Evolutionary conservation across 805 yeast genomes (phyloP).

Genomic region (Saccharomycopsis fibuligera): DNA sequence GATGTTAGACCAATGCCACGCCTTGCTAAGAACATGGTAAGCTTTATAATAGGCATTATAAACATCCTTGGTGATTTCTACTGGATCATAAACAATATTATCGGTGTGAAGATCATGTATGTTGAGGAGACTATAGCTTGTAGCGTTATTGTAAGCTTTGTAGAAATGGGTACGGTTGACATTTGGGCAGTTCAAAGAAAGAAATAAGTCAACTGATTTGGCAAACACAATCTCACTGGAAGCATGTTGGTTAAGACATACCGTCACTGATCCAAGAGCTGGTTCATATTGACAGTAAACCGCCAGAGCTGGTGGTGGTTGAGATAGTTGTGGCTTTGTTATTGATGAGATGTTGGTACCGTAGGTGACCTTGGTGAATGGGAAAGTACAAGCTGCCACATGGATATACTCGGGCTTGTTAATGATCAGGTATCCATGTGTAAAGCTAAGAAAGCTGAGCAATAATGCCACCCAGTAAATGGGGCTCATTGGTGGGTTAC

Average conservation of each 20-base stretch:
- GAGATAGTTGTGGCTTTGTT: no score
- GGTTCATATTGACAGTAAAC: neutral
- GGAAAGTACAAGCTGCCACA: no score
- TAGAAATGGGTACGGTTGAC: neutral
- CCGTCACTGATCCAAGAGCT: neutral
- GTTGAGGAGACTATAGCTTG: neutral
- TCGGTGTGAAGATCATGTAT: no score
- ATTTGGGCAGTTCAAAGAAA: neutral
- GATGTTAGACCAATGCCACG: neutral
- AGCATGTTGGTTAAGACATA: neutral
- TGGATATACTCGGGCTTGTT: no score
- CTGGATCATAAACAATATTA: slow-evolving; percentile 9
- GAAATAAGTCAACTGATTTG: neutral
- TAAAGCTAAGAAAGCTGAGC: no score
- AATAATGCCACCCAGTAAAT: no score
- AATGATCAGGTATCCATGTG: no score
- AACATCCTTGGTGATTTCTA: slow-evolving; percentile 1
- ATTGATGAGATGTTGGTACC: no score
- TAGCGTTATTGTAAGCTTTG: slow-evolving; percentile 11
- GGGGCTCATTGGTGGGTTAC: no score
- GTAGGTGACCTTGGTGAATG: no score
- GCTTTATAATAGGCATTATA: slow-evolving; percentile 1
- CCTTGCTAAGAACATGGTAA: neutral
- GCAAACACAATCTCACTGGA: neutral
- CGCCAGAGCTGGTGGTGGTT: no score